A percentile compares a stretch with the other conserved stretches of the same genome.
Evolutionary conservation across 2,329 filamentous ascomycete species (phyloP).

Genomic region (Pyrenophora tritici-repentis): DNA sequence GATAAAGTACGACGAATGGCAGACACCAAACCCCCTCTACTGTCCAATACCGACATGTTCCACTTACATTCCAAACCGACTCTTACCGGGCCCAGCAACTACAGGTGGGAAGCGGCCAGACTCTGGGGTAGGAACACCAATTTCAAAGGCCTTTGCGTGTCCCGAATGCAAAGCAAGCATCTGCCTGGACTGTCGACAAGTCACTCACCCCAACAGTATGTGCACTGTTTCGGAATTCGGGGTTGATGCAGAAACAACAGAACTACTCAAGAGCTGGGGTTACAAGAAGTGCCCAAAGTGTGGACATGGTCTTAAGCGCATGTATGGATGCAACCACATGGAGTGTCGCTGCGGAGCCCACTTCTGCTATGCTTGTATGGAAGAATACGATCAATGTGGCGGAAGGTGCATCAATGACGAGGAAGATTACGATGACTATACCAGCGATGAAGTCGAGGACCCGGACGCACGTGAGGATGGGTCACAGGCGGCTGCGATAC

Average conservation of each 20-base stretch:
- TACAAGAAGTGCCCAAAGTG: constrained; percentile 59
- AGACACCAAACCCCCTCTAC: constrained; percentile 53
- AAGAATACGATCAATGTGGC: constrained; percentile 40
- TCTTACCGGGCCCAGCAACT: constrained; percentile 20
- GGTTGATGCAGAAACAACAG: constrained; percentile 44
- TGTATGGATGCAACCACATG: constrained; percentile 57
- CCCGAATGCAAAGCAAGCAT: constrained; percentile 51
- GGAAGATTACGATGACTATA: constrained; percentile 28
- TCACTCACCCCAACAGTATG: constrained; percentile 45
- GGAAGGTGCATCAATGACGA: constrained; percentile 27
- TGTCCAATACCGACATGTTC: constrained; percentile 57
- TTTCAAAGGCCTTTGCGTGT: constrained; percentile 45
- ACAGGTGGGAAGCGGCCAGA: constrained; percentile 30
- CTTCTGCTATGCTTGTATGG: constrained; percentile 56
- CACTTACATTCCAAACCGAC: constrained; percentile 50
- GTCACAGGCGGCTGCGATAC: too few relatives aligned
- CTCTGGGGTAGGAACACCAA: constrained; percentile 34
- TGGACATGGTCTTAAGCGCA: constrained; percentile 52
- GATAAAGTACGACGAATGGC: constrained; percentile 55
- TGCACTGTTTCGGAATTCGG: constrained; percentile 44
- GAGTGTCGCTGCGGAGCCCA: constrained; percentile 56
- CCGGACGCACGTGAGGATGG: too few relatives aligned
- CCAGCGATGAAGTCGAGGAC: too few relatives aligned
- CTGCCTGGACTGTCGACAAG: constrained; percentile 52
- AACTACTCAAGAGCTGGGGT: constrained; percentile 50